Evolutionary conservation across 176 grass and related monocot species (phyloP), one percentile per base, ranked within the genome.

Genomic region (Themeda triandra): DNA sequence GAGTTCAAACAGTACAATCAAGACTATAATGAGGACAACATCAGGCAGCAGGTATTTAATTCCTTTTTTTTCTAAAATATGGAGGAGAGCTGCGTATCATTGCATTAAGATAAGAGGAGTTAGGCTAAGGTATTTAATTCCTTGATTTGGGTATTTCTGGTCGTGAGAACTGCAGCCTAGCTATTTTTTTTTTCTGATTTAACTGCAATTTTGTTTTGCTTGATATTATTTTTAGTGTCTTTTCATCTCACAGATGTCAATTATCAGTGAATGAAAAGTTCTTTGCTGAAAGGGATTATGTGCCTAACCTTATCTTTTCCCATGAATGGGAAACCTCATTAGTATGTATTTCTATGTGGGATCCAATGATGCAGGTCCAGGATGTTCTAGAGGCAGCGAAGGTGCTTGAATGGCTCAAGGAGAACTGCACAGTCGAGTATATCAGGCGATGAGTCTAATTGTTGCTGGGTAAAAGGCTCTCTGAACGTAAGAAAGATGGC

Each of bases 401-500:
- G 86, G 96, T 99, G 51, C 89, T 99, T 21, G 96, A 99, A 76
- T 99, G 93, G 96, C 87, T 99, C 87, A 93, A 85, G 91, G 93
- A 99, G 78, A 94, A 99, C 84, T 80, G 85, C 66, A 81, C 69
- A 12, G 87, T 99, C 63, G 88, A 96, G 48, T 94, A 96, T 80
- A 75, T 92, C 30, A 92, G 84, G 41, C 67, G 23, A 73, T 90
- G 83, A 95, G 32, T 5, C 23, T n/a, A 23, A 25, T n/a, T n/a
- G n/a, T n/a, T 66, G 13, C 10, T 74, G 44, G 71, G 42, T 49
- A n/a, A 13, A 13, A 85, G 6, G 37, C 68, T 79, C 49, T 32
- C 41, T 69, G 17, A 63, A 77, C 18, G 25, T 78, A 1, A 58
- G 82, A 28, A 48, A 45, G 54, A 36, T 78, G 75, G 80, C 59